Base-by-base conservation (phyloP, 2,329 filamentous ascomycete genomes). In the Botrytis tulipae region DNA sequence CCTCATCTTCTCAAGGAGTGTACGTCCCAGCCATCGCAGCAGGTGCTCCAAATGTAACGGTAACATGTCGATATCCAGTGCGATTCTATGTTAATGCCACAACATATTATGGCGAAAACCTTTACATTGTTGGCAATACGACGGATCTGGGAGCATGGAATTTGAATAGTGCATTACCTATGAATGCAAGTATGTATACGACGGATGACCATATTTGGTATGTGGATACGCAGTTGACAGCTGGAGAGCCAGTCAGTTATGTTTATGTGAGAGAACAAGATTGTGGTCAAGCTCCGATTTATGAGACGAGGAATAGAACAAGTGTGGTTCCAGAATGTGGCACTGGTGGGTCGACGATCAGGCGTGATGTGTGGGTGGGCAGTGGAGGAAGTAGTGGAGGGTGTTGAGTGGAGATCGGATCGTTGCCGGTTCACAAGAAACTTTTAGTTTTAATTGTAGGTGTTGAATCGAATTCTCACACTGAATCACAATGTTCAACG, bases 1-100 rank as follows among this genome's bases (percentile, higher is more conserved):
- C 80, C 1, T 83, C 84, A 3, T 84, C 86, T 2, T 82, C 85
- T 7, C 79, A 76, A 12, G 87, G 88, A 4, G 82, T 84, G 0
- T 91, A 91, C 82, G 81, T 83, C 83, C 25, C 80, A 78, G 62
- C 83, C 83, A 1, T 80, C 80, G 68, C 89, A 86, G 82, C 87
- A 83, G 12, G 77, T 82, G 79, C 78, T 3, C 79, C 80, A 1
- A 80, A 80, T 65, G 75, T 78, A 2, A 80, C 78, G 1, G 66
- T 71, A 1, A 67, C 71, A 16, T 81, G 80, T 63, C 75, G 77
- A 20, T 75, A 81, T 42, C 82, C 81, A 18, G 82, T 87, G 9
- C 81, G 81, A 5, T 87, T 87, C 80, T 81, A 83, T 68, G 83
- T 85, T 12, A 84, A 84, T 74, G 85, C 83, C 2, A 82, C 81